A percentile compares a stretch with the other conserved stretches of the same genome.
phyloP scores from a whole-genome alignment of 1,139 yeast species.

The Lodderomyces metapsilosis region DNA sequence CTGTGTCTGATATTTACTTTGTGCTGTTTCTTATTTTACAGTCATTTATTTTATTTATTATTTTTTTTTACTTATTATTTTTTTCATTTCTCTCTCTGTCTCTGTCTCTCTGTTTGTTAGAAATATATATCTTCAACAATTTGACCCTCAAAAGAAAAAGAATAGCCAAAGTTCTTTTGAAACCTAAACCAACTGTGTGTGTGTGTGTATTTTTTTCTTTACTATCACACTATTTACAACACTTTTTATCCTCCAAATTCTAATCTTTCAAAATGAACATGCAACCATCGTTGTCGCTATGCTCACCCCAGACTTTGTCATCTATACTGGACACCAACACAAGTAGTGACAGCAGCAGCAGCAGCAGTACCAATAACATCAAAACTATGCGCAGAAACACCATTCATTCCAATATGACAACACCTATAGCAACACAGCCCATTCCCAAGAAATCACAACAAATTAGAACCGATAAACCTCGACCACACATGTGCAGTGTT shows the following conservation, averaged over 20 bases:
- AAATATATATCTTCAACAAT: neutral
- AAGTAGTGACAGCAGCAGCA: neutral
- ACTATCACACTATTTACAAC: too few relatives aligned
- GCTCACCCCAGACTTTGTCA: constrained; percentile 2
- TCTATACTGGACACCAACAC: constrained; percentile 1
- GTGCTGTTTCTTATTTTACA: neutral
- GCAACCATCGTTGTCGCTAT: constrained; percentile 2
- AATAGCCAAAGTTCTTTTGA: neutral
- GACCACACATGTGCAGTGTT: constrained; percentile 88
- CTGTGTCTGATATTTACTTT: neutral
- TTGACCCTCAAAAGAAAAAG: neutral
- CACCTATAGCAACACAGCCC: constrained; percentile 43
- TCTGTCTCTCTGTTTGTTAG: neutral
- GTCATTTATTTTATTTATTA: neutral
- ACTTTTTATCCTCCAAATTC: too few relatives aligned
- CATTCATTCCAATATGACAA: constrained; percentile 2
- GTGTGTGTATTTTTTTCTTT: too few relatives aligned
- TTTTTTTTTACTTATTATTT: neutral
- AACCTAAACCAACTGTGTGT: too few relatives aligned
- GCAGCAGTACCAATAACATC: neutral
- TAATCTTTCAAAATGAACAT: constrained; percentile 2
- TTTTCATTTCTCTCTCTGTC: neutral
- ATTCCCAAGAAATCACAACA: constrained; percentile 84
- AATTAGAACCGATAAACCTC: constrained; percentile 84
- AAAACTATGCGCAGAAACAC: constrained; percentile 2